Evolutionary conservation across 768 basidiomycete species (phyloP).

Genomic region (Hypholoma fasciculare): DNA sequence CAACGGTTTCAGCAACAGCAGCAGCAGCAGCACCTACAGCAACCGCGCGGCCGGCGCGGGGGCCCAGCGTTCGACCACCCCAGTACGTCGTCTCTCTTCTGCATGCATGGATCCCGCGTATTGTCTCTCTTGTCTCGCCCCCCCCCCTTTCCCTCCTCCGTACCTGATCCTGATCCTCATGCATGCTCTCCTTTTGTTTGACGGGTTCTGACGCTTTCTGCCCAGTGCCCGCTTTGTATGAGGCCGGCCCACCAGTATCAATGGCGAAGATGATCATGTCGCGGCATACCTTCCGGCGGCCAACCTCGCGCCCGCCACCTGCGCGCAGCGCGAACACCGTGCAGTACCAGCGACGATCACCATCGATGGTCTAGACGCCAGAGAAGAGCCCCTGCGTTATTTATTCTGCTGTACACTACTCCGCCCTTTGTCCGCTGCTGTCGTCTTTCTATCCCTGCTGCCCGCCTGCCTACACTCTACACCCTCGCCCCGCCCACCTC

Average conservation of each 20-base stretch:
- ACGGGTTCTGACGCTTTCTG: neutral
- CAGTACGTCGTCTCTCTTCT: constrained; percentile 22
- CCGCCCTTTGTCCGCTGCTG: too few species aligned
- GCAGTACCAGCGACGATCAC: constrained; percentile 23
- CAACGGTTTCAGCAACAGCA: neutral
- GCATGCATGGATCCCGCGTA: neutral
- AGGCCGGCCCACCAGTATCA: constrained; percentile 31
- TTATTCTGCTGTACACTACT: too few species aligned
- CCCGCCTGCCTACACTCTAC: too few species aligned
- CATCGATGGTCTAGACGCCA: constrained; percentile 23
- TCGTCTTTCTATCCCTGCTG: too few species aligned
- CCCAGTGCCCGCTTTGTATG: constrained; percentile 31
- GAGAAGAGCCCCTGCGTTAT: too few species aligned
- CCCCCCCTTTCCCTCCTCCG: neutral
- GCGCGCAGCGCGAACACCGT: constrained; percentile 23
- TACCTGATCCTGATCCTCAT: neutral
- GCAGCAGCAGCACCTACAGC: constrained; percentile 13
- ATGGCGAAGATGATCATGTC: constrained; percentile 43
- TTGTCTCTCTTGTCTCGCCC: neutral
- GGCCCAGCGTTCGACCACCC: constrained; percentile 30
- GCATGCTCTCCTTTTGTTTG: neutral
- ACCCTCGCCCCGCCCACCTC: too few species aligned
- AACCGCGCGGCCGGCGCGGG: constrained; percentile 23
- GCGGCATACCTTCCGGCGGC: constrained; percentile 33
- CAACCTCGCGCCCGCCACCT: constrained; percentile 28